These are phyloP conservation scores for Xerocomus cyaneibrunnescens DNA, from an alignment of 1,284 basidiomycete species.

Conservation along the genomic window DNA sequence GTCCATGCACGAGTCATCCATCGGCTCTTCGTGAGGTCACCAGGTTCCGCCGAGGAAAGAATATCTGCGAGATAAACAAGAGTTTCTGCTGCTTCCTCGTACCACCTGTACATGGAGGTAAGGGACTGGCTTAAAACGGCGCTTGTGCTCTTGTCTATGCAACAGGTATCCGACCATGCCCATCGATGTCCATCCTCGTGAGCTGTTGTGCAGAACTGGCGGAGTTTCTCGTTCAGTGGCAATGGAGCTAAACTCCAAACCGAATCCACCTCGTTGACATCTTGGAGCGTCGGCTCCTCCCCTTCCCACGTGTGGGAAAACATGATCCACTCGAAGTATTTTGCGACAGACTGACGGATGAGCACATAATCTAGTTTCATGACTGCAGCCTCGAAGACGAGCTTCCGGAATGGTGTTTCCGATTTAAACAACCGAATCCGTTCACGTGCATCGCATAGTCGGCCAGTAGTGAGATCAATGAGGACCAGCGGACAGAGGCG, in stretches of 20 bases:
- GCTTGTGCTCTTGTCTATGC: constrained; percentile 7
- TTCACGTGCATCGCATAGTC: constrained; percentile 2
- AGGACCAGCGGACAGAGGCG: constrained; percentile 6
- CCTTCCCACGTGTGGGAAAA: constrained; percentile 22
- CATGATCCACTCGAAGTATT: constrained; percentile 18
- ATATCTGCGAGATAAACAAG: constrained; percentile 3
- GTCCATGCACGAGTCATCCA: constrained; percentile 22
- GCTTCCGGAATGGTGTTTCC: constrained; percentile 1
- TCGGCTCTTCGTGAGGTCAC: constrained; percentile 6
- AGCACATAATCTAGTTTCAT: neutral
- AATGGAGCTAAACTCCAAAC: constrained; percentile 6
- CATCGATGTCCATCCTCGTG: neutral
- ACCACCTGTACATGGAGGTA: constrained; percentile 15
- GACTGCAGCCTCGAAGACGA: constrained; percentile 1
- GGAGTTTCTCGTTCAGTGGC: constrained; percentile 8
- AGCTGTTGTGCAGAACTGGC: constrained; percentile 4
- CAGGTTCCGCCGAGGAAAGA: neutral
- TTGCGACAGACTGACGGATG: neutral
- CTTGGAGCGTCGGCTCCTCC: constrained; percentile 15
- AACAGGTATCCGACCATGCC: constrained; percentile 5
- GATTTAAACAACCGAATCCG: constrained; percentile 8
- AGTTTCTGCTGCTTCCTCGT: neutral
- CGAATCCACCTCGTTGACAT: constrained; percentile 3
- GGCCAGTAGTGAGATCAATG: constrained; percentile 8
- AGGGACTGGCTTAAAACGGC: constrained; percentile 6